Conservation (phyloP, 2,329 filamentous ascomycete genomes). For the Xylariaceae sp. region DNA sequence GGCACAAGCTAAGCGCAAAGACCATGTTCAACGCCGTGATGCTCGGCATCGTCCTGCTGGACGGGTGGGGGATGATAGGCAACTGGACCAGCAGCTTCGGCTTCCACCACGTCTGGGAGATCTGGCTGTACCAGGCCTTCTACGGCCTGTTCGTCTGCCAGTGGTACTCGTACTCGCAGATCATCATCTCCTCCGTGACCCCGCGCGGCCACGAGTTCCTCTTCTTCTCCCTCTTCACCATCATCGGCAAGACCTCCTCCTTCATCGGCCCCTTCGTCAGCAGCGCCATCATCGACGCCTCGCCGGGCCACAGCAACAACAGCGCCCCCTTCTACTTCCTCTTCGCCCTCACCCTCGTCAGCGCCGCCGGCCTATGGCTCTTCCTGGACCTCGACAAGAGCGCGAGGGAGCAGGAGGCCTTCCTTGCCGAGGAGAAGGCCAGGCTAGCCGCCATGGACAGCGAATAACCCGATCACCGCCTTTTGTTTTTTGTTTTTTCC, state of each 20-base stretch:
- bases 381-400: constrained; percentile 61
- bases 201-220: constrained; percentile 65
- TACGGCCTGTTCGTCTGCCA: constrained; percentile 65
- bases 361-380: constrained; percentile 48
- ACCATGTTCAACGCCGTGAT: constrained; percentile 65
- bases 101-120: constrained; percentile 44
- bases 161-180: constrained; percentile 68
- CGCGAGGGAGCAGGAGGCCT: constrained; percentile 53
- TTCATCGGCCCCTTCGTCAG: constrained; percentile 68
- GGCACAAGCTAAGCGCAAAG: constrained; percentile 58
- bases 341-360: constrained; percentile 54
- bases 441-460: constrained; percentile 17
- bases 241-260: constrained; percentile 63
- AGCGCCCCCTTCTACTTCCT: constrained; percentile 64
- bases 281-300: constrained; percentile 63
- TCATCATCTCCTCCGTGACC: constrained; percentile 67
- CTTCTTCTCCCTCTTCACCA: constrained; percentile 66
- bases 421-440: constrained; percentile 40
- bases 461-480: constrained; percentile 1
- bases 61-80: constrained; percentile 46
- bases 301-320: constrained; percentile 49
- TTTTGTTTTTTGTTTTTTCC: background rate
- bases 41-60: constrained; percentile 56
- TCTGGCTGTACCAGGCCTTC: constrained; percentile 48
- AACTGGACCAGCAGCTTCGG: constrained; percentile 44